Evolutionary conservation across 495 filamentous ascomycete species (phyloP).

Genomic region (Daldinia childiae): DNA sequence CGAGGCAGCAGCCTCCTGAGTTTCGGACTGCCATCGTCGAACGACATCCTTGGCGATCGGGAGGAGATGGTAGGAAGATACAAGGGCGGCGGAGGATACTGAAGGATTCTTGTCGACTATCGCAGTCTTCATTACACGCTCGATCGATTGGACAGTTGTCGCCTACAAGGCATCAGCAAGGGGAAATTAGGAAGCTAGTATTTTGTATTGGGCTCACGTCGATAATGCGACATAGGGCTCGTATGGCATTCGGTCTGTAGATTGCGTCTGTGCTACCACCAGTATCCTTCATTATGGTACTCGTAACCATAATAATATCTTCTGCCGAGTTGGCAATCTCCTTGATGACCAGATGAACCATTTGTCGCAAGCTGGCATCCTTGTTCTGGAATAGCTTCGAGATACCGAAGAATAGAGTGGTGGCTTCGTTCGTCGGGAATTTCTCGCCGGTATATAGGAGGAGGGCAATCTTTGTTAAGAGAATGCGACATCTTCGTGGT

Average conservation of each 20-base stretch:
- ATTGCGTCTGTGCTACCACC: constrained; percentile 94
- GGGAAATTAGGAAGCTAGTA: constrained; percentile 3
- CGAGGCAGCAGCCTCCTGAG: constrained; percentile 93
- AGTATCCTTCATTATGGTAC: constrained; percentile 99
- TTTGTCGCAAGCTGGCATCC: constrained; percentile 96
- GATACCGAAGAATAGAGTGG: constrained; percentile 98
- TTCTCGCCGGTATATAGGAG: constrained; percentile 96
- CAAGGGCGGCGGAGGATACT: constrained; percentile 94
- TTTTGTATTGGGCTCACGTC: constrained; percentile 70
- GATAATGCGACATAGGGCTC: constrained; percentile 95
- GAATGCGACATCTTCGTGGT: constrained; percentile 91
- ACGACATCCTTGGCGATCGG: constrained; percentile 96
- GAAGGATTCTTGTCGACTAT: constrained; percentile 99
- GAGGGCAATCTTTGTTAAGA: constrained; percentile 96
- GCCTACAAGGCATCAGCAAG: constrained; percentile 64
- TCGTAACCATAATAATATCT: constrained; percentile 99
- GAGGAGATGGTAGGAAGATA: constrained; percentile 97
- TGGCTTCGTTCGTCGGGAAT: constrained; percentile 97
- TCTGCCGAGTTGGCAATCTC: constrained; percentile 96
- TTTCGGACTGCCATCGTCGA: constrained; percentile 97
- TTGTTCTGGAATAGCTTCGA: constrained; percentile 99
- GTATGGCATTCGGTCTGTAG: constrained; percentile 96
- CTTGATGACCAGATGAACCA: constrained; percentile 98
- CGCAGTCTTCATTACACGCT: constrained; percentile 97
- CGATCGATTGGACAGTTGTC: constrained; percentile 97